Evolutionary conservation across 1,284 basidiomycete species (phyloP), one percentile per base, ranked within the genome.

Genomic region (Moesziomyces sp.): DNA sequence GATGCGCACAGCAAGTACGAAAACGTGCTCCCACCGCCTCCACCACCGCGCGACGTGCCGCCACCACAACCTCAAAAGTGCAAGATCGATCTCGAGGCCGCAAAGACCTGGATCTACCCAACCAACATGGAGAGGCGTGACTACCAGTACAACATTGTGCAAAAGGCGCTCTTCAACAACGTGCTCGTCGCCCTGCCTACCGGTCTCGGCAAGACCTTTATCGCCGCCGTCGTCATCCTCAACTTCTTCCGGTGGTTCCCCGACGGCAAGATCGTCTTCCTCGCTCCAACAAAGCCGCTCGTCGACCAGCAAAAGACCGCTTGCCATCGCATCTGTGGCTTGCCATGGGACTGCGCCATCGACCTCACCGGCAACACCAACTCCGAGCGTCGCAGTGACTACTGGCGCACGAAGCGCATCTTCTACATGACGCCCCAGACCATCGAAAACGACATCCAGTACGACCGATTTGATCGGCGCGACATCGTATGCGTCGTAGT

Each of bases 361-460:
- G 93, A 97, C 78, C 86, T 99, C 72, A 98, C 94, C 0, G 97
- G 97, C 9, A 64, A 52, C 24, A 83, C 74, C 1, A 66, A 59
- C 9, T 59, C 63, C 10, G 24, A 59, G 10, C 52, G 66, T n/a
- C 70, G 81, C n/a, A 69, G 61, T 24, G 74, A 77, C 23, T 76
- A 70, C 91, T 96, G 93, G 92, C 86, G 87, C 69, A 87, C 91
- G 73, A 94, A 96, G 83, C 88, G 95, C 7, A 91, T 99, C 24
- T 94, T 99, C 82, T 99, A 96, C 85, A 95, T 97, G 90, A 99
- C 97, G 0, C 96, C 97, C 0, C 97, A 99, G 83, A 98, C 96
- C 0, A 88, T 99, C 24, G 87, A 93, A 63, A 97, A 97, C 76
- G 97, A 99, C 83, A 86, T 99, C 26, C 86, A 86, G 8, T 88